Base-by-base conservation (phyloP, 805 yeast genomes). In the Cephaloascus albidus region DNA sequence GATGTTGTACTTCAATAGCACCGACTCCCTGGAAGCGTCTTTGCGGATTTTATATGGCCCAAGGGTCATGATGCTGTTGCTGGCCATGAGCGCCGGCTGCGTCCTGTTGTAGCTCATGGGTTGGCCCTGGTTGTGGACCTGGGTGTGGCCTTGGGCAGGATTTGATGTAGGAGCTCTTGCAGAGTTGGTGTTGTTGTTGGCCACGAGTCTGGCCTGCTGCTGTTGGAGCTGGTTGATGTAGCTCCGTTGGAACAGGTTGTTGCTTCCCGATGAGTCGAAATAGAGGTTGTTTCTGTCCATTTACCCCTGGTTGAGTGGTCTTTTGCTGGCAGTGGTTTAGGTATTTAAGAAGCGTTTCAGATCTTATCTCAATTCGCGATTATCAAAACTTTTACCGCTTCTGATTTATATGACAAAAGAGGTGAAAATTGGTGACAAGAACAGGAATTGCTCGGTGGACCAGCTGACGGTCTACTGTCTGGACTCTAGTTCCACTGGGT, bases 1-100 rank as follows among this genome's bases (percentile, higher is more conserved):
- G 43, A 93, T 82, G 45, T 83, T 89, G 60, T 89, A 93, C 49
- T 81, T 83, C 38, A 82, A 81, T n/a, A 87, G 62, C 3, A 93
- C 96, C 2, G 85, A 78, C 23, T 76, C 70, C 38, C 96, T 62
- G 12, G 74, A 60, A 19, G 72, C 58, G 53, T 87, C 96, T 51
- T 76, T 74, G 33, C 90, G 67, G 18, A 64, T 59, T 47, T 76
- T 73, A 53, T 82, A 83, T 0, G 81, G 79, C 1, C 67, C 74
- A 20, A 77, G 65, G 0, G 81, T 66, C 50, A 76, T 73, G 19
- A 74, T 72, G 40, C 67, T 71, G 38, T 65, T 71, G 26, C 70
- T 68, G 0, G 81, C 81, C 71, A 74, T 74, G 38, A 74, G 47
- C 45, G 68, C 12, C 6, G 28, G 28, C 12, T 23, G 28, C 6